These are phyloP conservation scores for Orbilia blumenaviensis DNA, from an alignment of 2,329 filamentous ascomycete genomes.

Conservation along the genomic window DNA sequence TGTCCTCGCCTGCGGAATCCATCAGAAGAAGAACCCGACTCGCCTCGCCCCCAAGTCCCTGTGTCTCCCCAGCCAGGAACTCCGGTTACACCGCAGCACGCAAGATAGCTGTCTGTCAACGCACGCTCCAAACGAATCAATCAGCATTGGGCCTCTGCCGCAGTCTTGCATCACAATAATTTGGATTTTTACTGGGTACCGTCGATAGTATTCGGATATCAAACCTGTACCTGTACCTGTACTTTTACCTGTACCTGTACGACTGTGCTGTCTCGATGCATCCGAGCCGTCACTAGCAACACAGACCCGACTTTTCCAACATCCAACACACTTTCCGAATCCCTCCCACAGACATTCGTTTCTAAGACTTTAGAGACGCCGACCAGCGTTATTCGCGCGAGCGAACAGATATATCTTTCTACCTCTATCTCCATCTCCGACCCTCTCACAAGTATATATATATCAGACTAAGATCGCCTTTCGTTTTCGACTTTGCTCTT, in stretches of 20 bases:
- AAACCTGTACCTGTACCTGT: slow-evolving; percentile 1
- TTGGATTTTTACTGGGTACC: slow-evolving; percentile 1
- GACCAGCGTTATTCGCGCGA: slow-evolving; percentile 32
- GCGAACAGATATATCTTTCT: slow-evolving; percentile 28
- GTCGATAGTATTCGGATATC: neutral
- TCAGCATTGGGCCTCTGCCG: slow-evolving; percentile 33
- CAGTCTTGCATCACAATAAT: slow-evolving; percentile 34
- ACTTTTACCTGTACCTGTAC: neutral
- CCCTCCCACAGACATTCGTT: slow-evolving; percentile 22
- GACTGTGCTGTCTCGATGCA: slow-evolving; percentile 50
- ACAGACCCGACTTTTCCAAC: slow-evolving; percentile 22
- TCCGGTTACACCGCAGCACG: slow-evolving; percentile 38
- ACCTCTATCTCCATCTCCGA: neutral
- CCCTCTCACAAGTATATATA: slow-evolving; percentile 31
- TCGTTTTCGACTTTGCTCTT: slow-evolving; percentile 19
- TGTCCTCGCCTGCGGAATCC: slow-evolving; percentile 44
- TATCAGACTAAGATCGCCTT: slow-evolving; percentile 35
- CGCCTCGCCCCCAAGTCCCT: slow-evolving; percentile 27
- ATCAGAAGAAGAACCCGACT: slow-evolving; percentile 36
- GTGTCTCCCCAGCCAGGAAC: slow-evolving; percentile 11
- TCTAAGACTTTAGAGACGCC: slow-evolving; percentile 28
- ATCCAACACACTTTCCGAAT: slow-evolving; percentile 15
- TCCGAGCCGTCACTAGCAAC: slow-evolving; percentile 35
- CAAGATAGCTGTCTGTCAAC: slow-evolving; percentile 17
- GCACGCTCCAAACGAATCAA: slow-evolving; percentile 28